Evolutionary conservation across 1,139 yeast species (phyloP), one percentile per base, ranked within the genome.

Genomic region (Meyerozyma athensensis): DNA sequence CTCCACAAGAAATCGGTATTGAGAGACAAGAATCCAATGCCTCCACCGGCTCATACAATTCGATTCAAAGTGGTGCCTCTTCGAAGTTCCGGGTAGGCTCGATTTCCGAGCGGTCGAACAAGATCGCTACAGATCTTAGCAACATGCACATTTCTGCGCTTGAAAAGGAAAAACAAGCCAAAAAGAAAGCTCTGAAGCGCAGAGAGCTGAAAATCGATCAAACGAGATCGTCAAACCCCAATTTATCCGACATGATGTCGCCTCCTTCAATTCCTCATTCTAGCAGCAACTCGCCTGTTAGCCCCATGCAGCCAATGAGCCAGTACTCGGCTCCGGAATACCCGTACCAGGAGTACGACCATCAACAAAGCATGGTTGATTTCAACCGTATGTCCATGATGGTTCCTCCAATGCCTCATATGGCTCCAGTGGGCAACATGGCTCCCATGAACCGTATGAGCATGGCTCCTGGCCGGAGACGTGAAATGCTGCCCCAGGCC

Each of bases 21-120:
- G 36, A 41, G 34, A 50, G 71, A 42, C 53, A 56, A 12, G 49
- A 47, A n/a, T 62, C 72, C 2, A 39, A 53, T 2, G 51, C 59
- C 3, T 65, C 72, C 3, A 46, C 55, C 16, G 47, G 45, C 26
- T 51, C 45, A 8, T 56, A 49, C 43, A 56, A 61, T 40, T 67
- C 73, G 2, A 60, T 68, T 42, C 68, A 65, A 45, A 64, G 71
- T 44, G 69, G 61, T 23, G 56, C 60, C 3, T 59, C 65, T 1
- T 57, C 58, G 22, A 63, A 65, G 43, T 66, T 67, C 47, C 52
- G 50, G 14, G 68, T 65, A 7, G 56, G 56, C 3, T 47, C 58
- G 2, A 46, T 56, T 6, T 46, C 48, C 22, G 56, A 53, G 35
- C 41, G 59, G 26, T 36, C 46, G 17, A 50, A 45, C 30, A 42